Percentiles rank a stretch among this genome's conserved stretches.
Evolutionary conservation across 768 basidiomycete genomes (phyloP).

Genomic region (Xanthoconium purpureum): DNA sequence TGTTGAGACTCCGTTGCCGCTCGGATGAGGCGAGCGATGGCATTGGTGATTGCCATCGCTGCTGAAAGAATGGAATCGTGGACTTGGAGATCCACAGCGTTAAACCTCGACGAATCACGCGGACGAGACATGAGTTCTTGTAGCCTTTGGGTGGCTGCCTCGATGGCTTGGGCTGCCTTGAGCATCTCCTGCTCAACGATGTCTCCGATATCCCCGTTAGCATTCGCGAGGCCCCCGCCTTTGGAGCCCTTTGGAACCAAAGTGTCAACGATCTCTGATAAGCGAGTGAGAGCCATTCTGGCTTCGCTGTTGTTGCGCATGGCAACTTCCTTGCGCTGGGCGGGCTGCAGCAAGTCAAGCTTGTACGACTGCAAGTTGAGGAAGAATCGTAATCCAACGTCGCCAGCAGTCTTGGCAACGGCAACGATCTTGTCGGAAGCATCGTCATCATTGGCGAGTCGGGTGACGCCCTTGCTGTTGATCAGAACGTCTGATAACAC

Average conservation of each 20-base stretch:
- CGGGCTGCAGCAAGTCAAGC: slow-evolving; percentile 71
- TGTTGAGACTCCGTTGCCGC: slow-evolving; percentile 98
- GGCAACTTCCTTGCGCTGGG: slow-evolving; percentile 79
- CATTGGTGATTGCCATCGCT: slow-evolving; percentile 92
- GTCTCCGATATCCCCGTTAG: slow-evolving; percentile 92
- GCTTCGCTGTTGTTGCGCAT: slow-evolving; percentile 87
- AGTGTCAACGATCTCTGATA: slow-evolving; percentile 84
- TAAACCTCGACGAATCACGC: slow-evolving; percentile 82
- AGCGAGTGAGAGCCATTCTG: slow-evolving; percentile 74
- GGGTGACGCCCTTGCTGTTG: slow-evolving; percentile 94
- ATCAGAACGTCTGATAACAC: slow-evolving; percentile 86
- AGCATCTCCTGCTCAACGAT: slow-evolving; percentile 97
- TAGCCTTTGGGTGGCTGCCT: slow-evolving; percentile 83
- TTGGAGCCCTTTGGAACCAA: slow-evolving; percentile 83
- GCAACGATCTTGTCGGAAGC: slow-evolving; percentile 86
- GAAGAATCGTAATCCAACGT: slow-evolving; percentile 89
- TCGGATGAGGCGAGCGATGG: slow-evolving; percentile 90
- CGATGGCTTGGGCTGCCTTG: slow-evolving; percentile 89
- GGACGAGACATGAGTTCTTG: slow-evolving; percentile 91
- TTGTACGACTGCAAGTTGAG: slow-evolving; percentile 95
- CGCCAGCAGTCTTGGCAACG: slow-evolving; percentile 82
- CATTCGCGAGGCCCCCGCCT: slow-evolving; percentile 61
- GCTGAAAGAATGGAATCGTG: slow-evolving; percentile 96
- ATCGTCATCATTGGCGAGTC: slow-evolving; percentile 87
- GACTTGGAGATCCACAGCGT: slow-evolving; percentile 89